phyloP scores from a whole-genome alignment of 2,329 filamentous ascomycete species.

The Pseudogymnoascus sp. region DNA sequence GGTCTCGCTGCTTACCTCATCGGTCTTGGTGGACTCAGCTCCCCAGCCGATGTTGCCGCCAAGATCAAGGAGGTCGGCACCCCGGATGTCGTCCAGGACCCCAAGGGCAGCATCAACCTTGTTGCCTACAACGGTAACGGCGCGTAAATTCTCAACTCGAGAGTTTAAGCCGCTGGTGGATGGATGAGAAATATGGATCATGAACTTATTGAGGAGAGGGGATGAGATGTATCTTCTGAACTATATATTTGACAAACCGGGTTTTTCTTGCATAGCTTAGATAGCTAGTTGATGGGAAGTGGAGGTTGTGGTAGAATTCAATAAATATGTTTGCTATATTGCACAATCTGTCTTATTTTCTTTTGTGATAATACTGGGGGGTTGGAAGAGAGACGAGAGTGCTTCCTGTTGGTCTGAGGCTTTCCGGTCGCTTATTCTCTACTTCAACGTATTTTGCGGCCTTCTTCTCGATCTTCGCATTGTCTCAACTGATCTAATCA shows the following conservation, averaged over 20 bases:
- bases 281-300: background rate
- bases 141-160: constrained; percentile 19
- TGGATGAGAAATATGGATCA: background rate
- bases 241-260: background rate
- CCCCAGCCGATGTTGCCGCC: constrained; percentile 39
- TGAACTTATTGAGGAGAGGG: background rate
- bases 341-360: no score
- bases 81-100: constrained; percentile 33
- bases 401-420: no score
- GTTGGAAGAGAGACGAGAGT: no score
- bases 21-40: constrained; percentile 35
- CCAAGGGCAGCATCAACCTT: constrained; percentile 40
- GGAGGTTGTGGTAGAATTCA: background rate
- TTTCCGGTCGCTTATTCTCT: no score
- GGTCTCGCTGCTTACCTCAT: constrained; percentile 54
- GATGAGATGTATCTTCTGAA: background rate
- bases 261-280: background rate
- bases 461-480: no score
- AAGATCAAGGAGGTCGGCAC: constrained; percentile 38
- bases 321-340: background rate
- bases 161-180: background rate
- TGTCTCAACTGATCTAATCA: no score
- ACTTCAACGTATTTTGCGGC: no score
- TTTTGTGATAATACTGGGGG: no score
- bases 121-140: constrained; percentile 48